Percentiles rank a stretch among this genome's conserved stretches.
These are phyloP conservation scores for Sisymbrium altissimum DNA, from an alignment of 345 rosid genomes.

Conservation along the genomic window DNA sequence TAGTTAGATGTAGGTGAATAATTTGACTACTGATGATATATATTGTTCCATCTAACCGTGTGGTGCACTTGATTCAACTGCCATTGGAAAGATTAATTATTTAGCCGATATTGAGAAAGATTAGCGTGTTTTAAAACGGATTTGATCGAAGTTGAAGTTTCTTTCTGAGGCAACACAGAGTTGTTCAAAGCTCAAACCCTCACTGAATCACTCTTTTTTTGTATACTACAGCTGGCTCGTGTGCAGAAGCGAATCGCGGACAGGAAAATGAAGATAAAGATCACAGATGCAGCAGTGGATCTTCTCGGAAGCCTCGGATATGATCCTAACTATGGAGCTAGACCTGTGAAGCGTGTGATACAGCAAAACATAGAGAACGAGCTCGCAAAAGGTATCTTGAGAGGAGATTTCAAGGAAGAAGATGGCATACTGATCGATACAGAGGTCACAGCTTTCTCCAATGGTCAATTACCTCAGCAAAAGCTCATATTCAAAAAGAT, in stretches of 20 bases:
- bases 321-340: constrained; percentile 93
- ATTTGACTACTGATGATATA: background rate
- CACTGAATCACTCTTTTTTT: background rate
- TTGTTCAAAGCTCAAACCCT: constrained; percentile 1
- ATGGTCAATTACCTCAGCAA: constrained; percentile 82
- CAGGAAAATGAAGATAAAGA: constrained; percentile 70
- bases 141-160: background rate
- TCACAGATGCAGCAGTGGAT: constrained; percentile 69
- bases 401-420: constrained; percentile 89
- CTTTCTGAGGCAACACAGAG: background rate
- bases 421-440: constrained; percentile 67
- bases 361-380: constrained; percentile 94
- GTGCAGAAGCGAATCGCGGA: constrained; percentile 89
- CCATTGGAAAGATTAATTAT: background rate
- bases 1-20: background rate
- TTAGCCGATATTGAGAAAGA: no score
- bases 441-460: constrained; percentile 61
- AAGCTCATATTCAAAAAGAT: constrained; percentile 69
- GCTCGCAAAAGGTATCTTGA: constrained; percentile 90
- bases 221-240: constrained; percentile 66
- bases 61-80: background rate
- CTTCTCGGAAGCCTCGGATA: constrained; percentile 87
- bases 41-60: background rate
- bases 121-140: background rate
- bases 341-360: constrained; percentile 96